These are phyloP conservation scores for Gentiana macrophylla DNA, from an alignment of 257 asterid genomes.

Conservation along the genomic window DNA sequence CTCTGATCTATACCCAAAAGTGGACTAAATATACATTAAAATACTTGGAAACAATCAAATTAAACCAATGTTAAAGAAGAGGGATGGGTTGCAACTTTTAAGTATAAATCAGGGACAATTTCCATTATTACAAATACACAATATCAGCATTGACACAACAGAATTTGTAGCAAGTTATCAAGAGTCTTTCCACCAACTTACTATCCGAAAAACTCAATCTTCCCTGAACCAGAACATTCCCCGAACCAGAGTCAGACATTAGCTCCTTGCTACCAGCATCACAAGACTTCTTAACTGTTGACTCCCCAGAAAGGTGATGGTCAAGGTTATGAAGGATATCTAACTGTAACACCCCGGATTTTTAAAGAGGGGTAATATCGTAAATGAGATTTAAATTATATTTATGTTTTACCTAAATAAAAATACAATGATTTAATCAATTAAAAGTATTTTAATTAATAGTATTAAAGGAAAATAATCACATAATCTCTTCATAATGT, in stretches of 20 bases:
- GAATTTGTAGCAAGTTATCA: constrained; percentile 2
- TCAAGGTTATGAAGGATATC: constrained; percentile 40
- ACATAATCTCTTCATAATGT: too few species aligned
- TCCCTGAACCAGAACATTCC: not conserved
- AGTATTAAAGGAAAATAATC: too few species aligned
- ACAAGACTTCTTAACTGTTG: constrained; percentile 11
- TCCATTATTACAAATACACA: too few species aligned
- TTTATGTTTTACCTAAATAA: too few species aligned
- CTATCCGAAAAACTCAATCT: constrained; percentile 4
- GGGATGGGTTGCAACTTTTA: too few species aligned
- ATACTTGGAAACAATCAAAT: too few species aligned
- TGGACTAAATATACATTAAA: not conserved
- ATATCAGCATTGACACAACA: not conserved
- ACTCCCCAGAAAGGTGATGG: constrained; percentile 19
- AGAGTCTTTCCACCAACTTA: constrained; percentile 9
- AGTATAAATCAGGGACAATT: too few species aligned
- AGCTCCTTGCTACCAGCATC: constrained; percentile 15
- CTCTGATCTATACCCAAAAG: not conserved
- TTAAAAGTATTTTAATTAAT: too few species aligned
- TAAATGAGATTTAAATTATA: too few species aligned
- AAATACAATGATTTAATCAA: too few species aligned
- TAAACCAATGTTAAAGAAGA: too few species aligned
- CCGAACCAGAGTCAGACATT: not conserved
- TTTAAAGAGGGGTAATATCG: too few species aligned
- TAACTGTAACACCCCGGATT: constrained; percentile 3